Percentiles rank a stretch among this genome's conserved stretches.
Evolutionary conservation across 169 alveolate genomes (phyloP).

Genomic region (Pseudocohnilembus persalinus): DNA sequence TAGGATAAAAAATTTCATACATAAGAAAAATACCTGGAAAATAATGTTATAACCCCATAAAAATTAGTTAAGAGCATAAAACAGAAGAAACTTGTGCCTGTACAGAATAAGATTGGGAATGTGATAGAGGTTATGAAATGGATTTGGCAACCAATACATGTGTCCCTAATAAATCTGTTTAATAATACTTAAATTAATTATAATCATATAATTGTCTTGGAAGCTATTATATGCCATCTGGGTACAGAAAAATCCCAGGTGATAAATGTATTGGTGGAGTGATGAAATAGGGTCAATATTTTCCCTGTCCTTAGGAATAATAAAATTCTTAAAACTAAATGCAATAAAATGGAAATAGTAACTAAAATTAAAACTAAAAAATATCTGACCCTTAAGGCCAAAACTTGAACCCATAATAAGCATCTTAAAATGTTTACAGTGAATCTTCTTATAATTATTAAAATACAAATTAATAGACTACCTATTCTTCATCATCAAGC

Average conservation of each 20-base stretch:
- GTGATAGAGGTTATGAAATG: constrained; percentile 63
- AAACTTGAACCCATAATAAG: too few relatives aligned
- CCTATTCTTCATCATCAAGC: too few relatives aligned
- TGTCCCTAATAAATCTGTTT: constrained; percentile 28
- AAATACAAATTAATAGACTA: too few relatives aligned
- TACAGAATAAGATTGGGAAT: constrained; percentile 69
- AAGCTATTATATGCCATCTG: not conserved
- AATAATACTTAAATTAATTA: not conserved
- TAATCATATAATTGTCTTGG: not conserved
- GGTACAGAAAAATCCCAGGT: not conserved
- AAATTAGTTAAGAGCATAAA: constrained; percentile 15
- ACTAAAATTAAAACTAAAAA: not conserved
- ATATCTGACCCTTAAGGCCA: too few relatives aligned
- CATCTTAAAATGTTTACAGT: too few relatives aligned
- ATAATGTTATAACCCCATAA: constrained; percentile 59
- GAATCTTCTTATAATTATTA: too few relatives aligned
- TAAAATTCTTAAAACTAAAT: not conserved
- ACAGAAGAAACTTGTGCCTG: constrained; percentile 65
- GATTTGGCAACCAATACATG: constrained; percentile 33
- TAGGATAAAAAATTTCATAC: constrained; percentile 62
- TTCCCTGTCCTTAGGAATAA: not conserved
- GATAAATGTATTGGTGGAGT: not conserved
- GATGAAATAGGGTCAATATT: not conserved
- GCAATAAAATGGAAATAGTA: not conserved
- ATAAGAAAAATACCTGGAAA: constrained; percentile 66